These are phyloP conservation scores for Alternaria gansuensis DNA, from an alignment of 2,329 filamentous ascomycete genomes.

Conservation along the genomic window DNA sequence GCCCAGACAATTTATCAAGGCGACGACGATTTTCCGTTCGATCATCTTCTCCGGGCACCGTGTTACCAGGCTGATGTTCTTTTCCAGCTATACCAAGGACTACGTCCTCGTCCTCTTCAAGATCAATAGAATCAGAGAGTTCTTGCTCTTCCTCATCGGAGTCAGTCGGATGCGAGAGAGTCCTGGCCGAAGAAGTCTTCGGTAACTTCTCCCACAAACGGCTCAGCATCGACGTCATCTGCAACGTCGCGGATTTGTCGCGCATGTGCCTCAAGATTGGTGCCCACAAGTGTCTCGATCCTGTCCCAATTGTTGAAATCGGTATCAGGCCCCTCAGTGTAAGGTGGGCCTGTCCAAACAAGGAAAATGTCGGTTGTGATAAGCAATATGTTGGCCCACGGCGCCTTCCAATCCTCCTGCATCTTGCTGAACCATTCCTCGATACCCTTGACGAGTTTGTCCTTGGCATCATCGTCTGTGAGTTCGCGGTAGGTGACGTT, in stretches of 20 bases:
- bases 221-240: conserved; percentile 10
- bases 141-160: background rate
- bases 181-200: conserved; percentile 9
- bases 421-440: conserved; percentile 5
- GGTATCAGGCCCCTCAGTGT: background rate
- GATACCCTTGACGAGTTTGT: conserved; percentile 9
- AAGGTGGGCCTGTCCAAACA: conserved; percentile 10
- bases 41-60: background rate
- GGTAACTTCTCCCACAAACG: background rate
- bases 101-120: background rate
- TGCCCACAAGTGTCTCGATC: conserved; percentile 6
- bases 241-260: conserved; percentile 18
- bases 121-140: background rate
- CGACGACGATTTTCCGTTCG: background rate
- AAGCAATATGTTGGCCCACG: background rate
- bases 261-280: conserved; percentile 17
- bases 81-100: background rate
- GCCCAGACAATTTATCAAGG: background rate
- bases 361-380: conserved; percentile 19
- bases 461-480: conserved; percentile 8
- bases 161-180: background rate
- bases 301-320: conserved; percentile 19
- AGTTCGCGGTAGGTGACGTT: conserved; percentile 21
- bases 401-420: background rate
- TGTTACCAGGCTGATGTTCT: background rate